Base-by-base conservation (phyloP, 768 basidiomycete species). In the Sistotremastrum suecicum region DNA sequence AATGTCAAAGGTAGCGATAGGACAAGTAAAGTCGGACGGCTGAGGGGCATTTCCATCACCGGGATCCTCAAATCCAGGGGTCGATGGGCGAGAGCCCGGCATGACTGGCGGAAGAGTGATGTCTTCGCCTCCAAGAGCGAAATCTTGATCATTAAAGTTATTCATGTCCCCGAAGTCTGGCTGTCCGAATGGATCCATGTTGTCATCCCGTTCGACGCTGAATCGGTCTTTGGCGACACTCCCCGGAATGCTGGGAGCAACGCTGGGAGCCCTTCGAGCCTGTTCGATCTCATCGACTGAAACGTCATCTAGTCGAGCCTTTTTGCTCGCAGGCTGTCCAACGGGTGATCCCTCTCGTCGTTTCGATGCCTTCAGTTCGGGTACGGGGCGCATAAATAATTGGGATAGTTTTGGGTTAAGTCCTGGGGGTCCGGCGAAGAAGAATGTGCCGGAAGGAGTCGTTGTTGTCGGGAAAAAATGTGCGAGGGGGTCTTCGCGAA, bases 351-450 rank as follows among this genome's bases (percentile, higher is more conserved):
- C 59, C 1, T 67, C 75, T 38, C 78, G 71, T 43, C 81, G 76
- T 57, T 85, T 85, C 28, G 71, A 62, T n/a, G 70, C 53, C 4
- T 60, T 40, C 4, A 62, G 61, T n/a, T 64, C 54, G 34, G 49
- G 63, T 3, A 80, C 52, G 7, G 89, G 87, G 37, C 84, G 83
- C 66, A 83, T 71, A 64, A 95, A 99, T 45, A 99, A 64, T 44
- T 83, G 76, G 2, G 75, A 72, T 20, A 99, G 68, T 59, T 94
- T 88, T 0, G 83, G 80, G 0, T 79, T 76, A 42, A 92, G 61
- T 6, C 87, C 87, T 8, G 84, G 83, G 7, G 92, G 91, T 0
- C 83, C 90, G 39, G 81, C 83, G 54, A 74, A 85, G 62, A 92
- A 81, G 56, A 81, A 82, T 3, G 71, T 75, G 30, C 80, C 80